Conservation (phyloP, 2,329 filamentous ascomycete genomes). For the Nannizzia gypsea region DNA sequence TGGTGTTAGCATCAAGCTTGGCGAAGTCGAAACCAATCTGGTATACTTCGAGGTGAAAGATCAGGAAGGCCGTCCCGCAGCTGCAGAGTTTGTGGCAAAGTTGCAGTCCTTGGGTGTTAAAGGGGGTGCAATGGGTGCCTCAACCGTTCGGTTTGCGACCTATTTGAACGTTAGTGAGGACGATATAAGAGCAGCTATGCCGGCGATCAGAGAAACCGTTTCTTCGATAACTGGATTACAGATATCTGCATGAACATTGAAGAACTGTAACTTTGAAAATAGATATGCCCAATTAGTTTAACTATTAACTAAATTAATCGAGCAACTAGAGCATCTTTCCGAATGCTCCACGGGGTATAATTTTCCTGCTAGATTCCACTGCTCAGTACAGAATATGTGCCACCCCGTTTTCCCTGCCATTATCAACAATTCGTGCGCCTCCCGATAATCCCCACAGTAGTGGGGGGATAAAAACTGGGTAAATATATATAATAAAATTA, state of each 20-base stretch:
- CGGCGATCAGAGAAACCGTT: background rate
- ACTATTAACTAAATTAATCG: background rate
- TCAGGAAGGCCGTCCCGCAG: background rate
- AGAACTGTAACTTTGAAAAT: background rate
- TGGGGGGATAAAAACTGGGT: background rate
- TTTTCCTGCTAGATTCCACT: background rate
- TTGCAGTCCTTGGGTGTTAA: background rate
- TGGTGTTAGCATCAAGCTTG: background rate
- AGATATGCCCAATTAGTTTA: background rate
- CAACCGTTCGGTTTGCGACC: background rate
- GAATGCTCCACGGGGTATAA: conserved; percentile 1
- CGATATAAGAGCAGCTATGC: background rate
- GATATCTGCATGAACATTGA: background rate
- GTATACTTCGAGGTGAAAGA: background rate
- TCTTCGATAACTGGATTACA: background rate
- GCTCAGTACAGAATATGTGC: background rate
- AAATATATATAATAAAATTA: background rate
- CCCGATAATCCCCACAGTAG: background rate
- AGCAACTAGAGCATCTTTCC: background rate
- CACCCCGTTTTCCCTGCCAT: background rate
- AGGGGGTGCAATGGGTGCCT: background rate
- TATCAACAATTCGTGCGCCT: background rate
- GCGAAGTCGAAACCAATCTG: conserved; percentile 2
- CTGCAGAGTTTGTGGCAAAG: background rate
- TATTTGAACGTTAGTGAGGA: background rate